Conservation (phyloP, 495 filamentous ascomycete species). For the Penicillium turbatum region DNA sequence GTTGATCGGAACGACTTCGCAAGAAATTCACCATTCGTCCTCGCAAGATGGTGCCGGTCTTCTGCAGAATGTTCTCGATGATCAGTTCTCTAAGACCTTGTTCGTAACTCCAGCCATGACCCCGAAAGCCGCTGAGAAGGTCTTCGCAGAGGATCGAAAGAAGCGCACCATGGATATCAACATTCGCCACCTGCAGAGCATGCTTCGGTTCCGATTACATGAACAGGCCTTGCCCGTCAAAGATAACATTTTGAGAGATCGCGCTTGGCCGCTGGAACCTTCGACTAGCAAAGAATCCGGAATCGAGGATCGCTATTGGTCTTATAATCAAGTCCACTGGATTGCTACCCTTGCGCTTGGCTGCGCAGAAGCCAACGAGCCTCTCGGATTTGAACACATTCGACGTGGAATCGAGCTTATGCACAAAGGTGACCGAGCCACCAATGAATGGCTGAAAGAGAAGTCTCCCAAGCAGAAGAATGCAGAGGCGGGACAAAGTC, state of each 20-base stretch:
- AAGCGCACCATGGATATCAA: slow-evolving; percentile 59
- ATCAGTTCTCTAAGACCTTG: slow-evolving; percentile 47
- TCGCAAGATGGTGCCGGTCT: slow-evolving; percentile 45
- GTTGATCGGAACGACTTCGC: slow-evolving; percentile 65
- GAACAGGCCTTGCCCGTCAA: slow-evolving; percentile 33
- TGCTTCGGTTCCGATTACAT: slow-evolving; percentile 50
- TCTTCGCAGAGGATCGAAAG: slow-evolving; percentile 41
- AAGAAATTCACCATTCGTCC: slow-evolving; percentile 22
- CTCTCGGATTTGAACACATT: slow-evolving; percentile 40
- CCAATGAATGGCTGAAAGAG: slow-evolving; percentile 38
- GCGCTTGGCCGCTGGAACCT: slow-evolving; percentile 36
- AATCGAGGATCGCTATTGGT: slow-evolving; percentile 52
- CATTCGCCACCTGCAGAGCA: slow-evolving; percentile 63
- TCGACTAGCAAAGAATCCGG: slow-evolving; percentile 37
- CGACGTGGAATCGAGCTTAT: slow-evolving; percentile 36
- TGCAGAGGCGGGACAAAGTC: slow-evolving; percentile 24
- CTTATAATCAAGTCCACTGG: slow-evolving; percentile 58
- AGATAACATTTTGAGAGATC: slow-evolving; percentile 29
- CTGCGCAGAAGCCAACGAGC: slow-evolving; percentile 37
- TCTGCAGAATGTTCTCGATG: slow-evolving; percentile 44
- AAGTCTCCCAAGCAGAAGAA: slow-evolving; percentile 27
- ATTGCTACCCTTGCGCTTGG: slow-evolving; percentile 59
- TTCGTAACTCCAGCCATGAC: slow-evolving; percentile 47
- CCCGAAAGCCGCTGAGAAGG: slow-evolving; percentile 30
- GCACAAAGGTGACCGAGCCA: slow-evolving; percentile 32